These are phyloP conservation scores for Neofusicoccum sp. DNA, from an alignment of 2,329 filamentous ascomycete species.

Conservation along the genomic window DNA sequence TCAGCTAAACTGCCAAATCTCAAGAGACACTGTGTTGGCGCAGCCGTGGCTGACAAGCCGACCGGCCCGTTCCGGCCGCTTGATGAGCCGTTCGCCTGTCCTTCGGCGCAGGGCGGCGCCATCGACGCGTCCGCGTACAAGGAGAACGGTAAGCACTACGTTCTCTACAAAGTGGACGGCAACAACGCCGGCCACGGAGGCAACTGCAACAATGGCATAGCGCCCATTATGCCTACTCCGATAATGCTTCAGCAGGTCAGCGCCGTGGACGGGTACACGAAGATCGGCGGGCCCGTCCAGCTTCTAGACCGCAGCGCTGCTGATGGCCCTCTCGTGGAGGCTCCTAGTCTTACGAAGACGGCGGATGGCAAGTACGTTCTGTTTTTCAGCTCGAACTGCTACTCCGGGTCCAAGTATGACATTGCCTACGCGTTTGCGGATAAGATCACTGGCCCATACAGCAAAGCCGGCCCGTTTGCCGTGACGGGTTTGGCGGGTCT, in stretches of 20 bases:
- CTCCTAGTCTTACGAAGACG: constrained; percentile 57
- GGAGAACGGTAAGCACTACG: constrained; percentile 60
- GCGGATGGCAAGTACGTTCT: constrained; percentile 59
- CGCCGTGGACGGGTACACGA: constrained; percentile 54
- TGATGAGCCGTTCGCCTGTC: constrained; percentile 55
- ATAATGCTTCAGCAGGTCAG: constrained; percentile 59
- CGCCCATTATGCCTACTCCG: constrained; percentile 51
- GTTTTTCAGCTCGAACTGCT: constrained; percentile 66
- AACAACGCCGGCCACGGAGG: constrained; percentile 56
- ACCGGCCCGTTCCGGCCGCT: constrained; percentile 58
- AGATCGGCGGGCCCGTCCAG: constrained; percentile 52
- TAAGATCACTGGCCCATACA: constrained; percentile 27
- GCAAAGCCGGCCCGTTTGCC: constrained; percentile 18
- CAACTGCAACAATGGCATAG: constrained; percentile 49
- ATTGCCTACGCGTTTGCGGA: constrained; percentile 59
- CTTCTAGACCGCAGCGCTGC: constrained; percentile 49
- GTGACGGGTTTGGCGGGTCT: constrained; percentile 22
- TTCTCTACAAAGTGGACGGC: constrained; percentile 69
- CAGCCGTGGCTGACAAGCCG: constrained; percentile 52
- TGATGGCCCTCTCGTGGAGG: constrained; percentile 63
- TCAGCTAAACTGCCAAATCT: constrained; percentile 50
- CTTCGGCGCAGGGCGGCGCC: constrained; percentile 53
- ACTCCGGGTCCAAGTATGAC: constrained; percentile 57
- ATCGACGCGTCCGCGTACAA: constrained; percentile 65
- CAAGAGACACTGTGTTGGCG: constrained; percentile 60